Evolutionary conservation across 495 filamentous ascomycete species (phyloP).

Genomic region (Chaetomium cochliodes): DNA sequence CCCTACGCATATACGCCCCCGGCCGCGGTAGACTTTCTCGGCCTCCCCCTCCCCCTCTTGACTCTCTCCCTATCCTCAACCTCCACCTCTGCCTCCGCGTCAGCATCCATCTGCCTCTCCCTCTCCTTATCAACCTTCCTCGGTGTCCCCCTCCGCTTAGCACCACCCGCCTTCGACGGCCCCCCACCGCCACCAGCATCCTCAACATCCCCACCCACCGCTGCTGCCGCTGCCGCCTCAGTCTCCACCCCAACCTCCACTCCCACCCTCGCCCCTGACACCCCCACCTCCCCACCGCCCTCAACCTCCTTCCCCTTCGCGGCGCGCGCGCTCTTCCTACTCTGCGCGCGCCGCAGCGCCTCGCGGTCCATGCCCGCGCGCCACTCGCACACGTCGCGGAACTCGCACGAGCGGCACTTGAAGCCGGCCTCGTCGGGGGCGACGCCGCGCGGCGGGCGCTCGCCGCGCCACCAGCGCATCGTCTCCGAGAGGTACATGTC

Average conservation of each 20-base stretch:
- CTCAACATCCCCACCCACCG: background rate
- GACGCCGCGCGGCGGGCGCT: slow-evolving; percentile 74
- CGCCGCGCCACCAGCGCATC: slow-evolving; percentile 85
- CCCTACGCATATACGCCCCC: background rate
- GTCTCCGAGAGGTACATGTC: slow-evolving; percentile 63
- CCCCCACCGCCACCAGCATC: background rate
- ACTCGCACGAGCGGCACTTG: slow-evolving; percentile 71
- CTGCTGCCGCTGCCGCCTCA: background rate
- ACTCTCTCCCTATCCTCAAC: background rate
- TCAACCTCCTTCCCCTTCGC: too few relatives aligned
- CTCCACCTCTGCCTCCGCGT: background rate
- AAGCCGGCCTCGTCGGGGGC: slow-evolving; percentile 76
- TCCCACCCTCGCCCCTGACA: background rate
- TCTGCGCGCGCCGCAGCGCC: slow-evolving; percentile 21
- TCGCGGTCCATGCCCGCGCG: slow-evolving; percentile 41
- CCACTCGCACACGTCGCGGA: slow-evolving; percentile 56
- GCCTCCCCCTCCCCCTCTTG: slow-evolving; percentile 6
- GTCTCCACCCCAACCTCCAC: background rate
- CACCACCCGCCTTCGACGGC: too few relatives aligned
- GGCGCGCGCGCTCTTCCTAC: background rate
- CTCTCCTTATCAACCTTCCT: background rate
- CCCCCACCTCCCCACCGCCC: background rate
- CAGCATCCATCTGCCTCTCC: background rate
- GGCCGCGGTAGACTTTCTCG: background rate
- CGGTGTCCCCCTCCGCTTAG: background rate